phyloP scores from a whole-genome alignment of 768 basidiomycete genomes.

The Leccinum olivaceopallidum region DNA sequence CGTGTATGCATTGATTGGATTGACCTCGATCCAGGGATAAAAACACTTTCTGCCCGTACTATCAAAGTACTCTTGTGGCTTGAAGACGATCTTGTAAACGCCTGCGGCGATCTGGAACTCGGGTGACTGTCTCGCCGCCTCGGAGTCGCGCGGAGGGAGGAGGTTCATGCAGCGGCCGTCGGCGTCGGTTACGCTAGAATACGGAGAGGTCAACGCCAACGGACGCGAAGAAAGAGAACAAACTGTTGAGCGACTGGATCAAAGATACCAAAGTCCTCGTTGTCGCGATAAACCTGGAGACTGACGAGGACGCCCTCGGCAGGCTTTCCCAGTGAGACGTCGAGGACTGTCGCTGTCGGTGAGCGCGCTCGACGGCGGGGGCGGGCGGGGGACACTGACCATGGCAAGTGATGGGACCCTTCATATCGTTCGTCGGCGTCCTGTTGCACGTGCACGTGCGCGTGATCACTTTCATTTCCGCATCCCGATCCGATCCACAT shows the following conservation, averaged over 20 bases:
- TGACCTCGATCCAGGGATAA: constrained; percentile 92
- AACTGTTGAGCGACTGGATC: constrained; percentile 63
- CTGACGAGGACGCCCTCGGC: constrained; percentile 66
- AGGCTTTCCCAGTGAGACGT: constrained; percentile 81
- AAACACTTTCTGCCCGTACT: constrained; percentile 64
- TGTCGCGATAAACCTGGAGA: constrained; percentile 52
- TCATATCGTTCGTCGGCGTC: constrained; percentile 30
- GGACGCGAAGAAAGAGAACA: constrained; percentile 8
- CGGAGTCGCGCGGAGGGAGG: constrained; percentile 54
- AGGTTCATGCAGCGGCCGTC: constrained; percentile 84
- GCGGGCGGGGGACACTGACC: constrained; percentile 43
- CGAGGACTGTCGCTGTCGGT: constrained; percentile 60
- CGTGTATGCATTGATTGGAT: constrained; percentile 8
- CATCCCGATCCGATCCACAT: constrained; percentile 22
- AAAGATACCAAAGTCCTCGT: constrained; percentile 46
- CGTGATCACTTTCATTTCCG: constrained; percentile 6
- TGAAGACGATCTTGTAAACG: constrained; percentile 84
- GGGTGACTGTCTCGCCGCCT: constrained; percentile 41
- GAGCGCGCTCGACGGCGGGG: neutral
- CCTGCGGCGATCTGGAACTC: constrained; percentile 44
- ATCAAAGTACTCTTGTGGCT: constrained; percentile 81
- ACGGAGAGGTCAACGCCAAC: neutral
- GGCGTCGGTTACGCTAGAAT: constrained; percentile 65
- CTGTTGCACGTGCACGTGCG: neutral
- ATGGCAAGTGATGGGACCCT: constrained; percentile 91